Evolutionary conservation across 192 early-diverging fungal genomes (phyloP), one percentile per base, ranked within the genome.

Genomic region (Mycoemilia scoparia): DNA sequence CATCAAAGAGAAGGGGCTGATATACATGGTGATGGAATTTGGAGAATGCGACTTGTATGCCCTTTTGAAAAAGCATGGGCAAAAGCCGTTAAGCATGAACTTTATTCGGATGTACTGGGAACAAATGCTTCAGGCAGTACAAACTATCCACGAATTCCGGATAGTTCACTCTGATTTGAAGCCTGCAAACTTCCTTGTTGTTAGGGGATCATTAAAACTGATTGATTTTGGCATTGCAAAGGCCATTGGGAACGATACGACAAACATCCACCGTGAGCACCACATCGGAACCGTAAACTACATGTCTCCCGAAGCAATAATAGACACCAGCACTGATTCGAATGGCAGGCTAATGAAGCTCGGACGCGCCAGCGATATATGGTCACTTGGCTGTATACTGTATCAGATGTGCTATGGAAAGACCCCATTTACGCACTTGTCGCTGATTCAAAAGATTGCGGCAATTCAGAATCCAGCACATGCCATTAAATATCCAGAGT

Each of bases 141-240:
- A 78, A 26, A 73, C 71, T 0, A 83, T 92, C 8, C 92, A 96
- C 52, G 57, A 85, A 24, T 60, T 72, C 36, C 80, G 77, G 7
- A 87, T 96, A 43, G 76, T 96, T 4, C 92, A 96, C 45, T 70
- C 77, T 4, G 89, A 96, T 43, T 53, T 96, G 17, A 96, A 96
- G 49, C 92, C 92, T 0, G 90, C 90, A 7, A 96, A 96, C 51
- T 97, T 95, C 46, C 47, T 97, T 7, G 43, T 97, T 12, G 82
- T 88, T 4, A 70, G 72, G 24, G 88, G 84, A 2, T 43, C 67
- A 9, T 49, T 97, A 8, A 97, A 95, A 43, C 54, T 97, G 35
- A 95, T 95, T 32, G 92, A 97, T 49, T 97, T 97, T 69, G 92
- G 92, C 9, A 95, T 95, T 46, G 84, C 92, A n/a, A 95, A 90